Evolutionary conservation across 75 land plant species (phyloP).

Genomic region (Chamaecyparis obtusa): DNA sequence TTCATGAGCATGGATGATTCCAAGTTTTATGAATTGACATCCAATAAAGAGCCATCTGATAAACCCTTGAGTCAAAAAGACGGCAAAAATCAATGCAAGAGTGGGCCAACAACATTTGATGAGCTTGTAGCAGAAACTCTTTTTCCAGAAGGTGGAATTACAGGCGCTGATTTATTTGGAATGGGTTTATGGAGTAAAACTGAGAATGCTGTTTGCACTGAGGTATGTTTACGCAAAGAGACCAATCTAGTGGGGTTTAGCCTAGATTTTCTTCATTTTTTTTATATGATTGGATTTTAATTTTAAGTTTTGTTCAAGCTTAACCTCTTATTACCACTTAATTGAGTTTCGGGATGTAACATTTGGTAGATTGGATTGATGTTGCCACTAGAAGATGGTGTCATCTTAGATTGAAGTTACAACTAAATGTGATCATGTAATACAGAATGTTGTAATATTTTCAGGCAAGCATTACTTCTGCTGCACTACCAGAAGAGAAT

Average conservation of each 20-base stretch:
- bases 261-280: background rate
- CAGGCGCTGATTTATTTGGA: background rate
- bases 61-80: background rate
- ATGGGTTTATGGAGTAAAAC: background rate
- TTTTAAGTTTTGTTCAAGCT: background rate
- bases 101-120: conserved; percentile 3
- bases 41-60: background rate
- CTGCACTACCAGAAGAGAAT: background rate
- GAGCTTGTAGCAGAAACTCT: conserved; percentile 7
- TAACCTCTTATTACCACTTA: background rate
- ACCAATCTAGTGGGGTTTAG: background rate
- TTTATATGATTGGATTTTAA: background rate
- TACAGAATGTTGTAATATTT: background rate
- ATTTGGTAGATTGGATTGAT: no score
- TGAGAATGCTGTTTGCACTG: background rate
- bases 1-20: conserved; percentile 5
- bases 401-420: background rate
- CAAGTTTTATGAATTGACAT: background rate
- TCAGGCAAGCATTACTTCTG: background rate
- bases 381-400: no score
- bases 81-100: background rate
- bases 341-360: background rate
- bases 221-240: background rate
- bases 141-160: conserved; percentile 6
- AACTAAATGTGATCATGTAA: background rate